phyloP scores from a whole-genome alignment of 148 eudicot genomes.

The Dianthus caryophyllus region DNA sequence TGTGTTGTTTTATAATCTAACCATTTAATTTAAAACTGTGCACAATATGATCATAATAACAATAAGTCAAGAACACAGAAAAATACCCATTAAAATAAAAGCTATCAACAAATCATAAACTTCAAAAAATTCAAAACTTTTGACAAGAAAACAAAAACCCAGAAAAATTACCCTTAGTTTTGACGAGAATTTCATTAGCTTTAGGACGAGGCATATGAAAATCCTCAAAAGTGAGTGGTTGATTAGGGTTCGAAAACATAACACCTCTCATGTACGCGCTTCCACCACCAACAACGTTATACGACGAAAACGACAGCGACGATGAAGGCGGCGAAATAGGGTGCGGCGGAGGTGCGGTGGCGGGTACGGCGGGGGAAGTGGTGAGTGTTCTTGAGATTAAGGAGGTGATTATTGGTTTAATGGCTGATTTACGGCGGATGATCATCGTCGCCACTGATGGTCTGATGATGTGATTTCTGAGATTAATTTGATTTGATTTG shows the following conservation, averaged over 20 bases:
- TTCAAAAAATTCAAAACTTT: background rate
- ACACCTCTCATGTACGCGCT: conserved; percentile 84
- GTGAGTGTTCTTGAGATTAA: background rate
- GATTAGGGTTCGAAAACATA: conserved; percentile 65
- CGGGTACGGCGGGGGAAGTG: background rate
- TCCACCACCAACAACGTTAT: conserved; percentile 48
- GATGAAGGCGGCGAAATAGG: too few species aligned
- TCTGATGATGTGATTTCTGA: too few species aligned
- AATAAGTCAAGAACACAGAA: too few species aligned
- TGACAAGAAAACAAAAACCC: background rate
- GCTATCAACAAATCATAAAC: background rate
- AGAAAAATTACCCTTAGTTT: conserved; percentile 63
- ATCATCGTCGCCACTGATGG: conserved; percentile 19
- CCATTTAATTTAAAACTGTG: too few species aligned
- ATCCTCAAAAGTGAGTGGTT: conserved; percentile 84
- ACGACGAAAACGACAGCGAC: conserved; percentile 33
- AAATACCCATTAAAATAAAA: background rate
- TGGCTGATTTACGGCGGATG: conserved; percentile 26
- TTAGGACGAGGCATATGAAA: conserved; percentile 92
- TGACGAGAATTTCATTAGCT: conserved; percentile 84
- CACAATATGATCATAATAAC: too few species aligned
- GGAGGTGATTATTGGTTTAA: conserved; percentile 12
- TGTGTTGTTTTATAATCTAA: too few species aligned
- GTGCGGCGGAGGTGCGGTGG: too few species aligned
- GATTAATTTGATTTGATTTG: background rate